Evolutionary conservation across 208 protist genomes (phyloP).

Genomic region (Leishmania tropica): DNA sequence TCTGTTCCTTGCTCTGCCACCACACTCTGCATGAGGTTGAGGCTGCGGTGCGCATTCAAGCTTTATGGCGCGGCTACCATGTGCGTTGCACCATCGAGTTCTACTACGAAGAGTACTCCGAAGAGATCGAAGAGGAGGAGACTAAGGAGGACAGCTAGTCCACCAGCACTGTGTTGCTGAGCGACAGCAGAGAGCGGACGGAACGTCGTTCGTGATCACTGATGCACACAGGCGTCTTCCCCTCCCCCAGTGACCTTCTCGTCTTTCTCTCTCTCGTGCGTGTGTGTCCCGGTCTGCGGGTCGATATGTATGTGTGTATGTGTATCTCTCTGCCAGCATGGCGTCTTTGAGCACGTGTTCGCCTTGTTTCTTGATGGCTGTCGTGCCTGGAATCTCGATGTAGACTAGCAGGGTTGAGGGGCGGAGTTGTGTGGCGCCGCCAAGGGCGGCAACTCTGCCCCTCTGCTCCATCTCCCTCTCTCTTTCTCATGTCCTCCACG

Average conservation of each 20-base stretch:
- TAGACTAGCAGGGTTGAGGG: background rate
- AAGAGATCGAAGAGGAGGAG: conserved; percentile 29
- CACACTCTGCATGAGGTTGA: conserved; percentile 20
- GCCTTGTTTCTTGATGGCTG: background rate
- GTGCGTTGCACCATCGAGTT: conserved; percentile 47
- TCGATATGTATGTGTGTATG: background rate
- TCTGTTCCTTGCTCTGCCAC: background rate
- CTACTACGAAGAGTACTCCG: conserved; percentile 64
- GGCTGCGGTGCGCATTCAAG: conserved; percentile 49
- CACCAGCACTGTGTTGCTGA: background rate
- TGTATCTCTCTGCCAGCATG: background rate
- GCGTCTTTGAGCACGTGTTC: too few relatives aligned
- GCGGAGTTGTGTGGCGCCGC: background rate
- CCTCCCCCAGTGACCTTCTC: background rate
- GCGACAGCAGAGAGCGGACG: background rate
- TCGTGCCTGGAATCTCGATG: conserved; percentile 3
- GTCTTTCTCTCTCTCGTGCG: background rate
- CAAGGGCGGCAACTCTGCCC: background rate
- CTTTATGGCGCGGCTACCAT: conserved; percentile 57
- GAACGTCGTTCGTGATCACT: background rate
- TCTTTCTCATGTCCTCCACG: background rate
- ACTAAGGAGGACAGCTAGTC: background rate
- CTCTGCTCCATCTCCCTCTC: background rate
- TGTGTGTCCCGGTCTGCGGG: background rate
- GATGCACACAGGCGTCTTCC: background rate